Evolutionary conservation across 140 eudicot species (phyloP), one percentile per base, ranked within the genome.

Genomic region (Anethum foeniculum): DNA sequence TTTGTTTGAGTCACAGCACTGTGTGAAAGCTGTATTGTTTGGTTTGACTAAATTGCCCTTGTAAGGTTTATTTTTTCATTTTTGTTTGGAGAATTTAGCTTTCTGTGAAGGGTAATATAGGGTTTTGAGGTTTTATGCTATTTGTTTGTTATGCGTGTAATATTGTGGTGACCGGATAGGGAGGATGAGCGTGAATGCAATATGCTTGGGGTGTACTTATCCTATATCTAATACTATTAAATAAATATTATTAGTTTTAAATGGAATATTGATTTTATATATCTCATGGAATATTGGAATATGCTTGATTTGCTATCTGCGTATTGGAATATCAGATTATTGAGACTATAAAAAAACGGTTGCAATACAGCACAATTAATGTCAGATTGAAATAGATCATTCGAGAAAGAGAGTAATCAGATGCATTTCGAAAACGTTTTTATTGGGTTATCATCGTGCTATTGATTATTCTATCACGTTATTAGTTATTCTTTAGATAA

Each of bases 131-230:
- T 74, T 39, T 74, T n/a, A 46, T 46, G 78, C 58, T 4, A 12
- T 74, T n/a, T 41, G 58, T 44, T 74, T n/a, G 58, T 43, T 74
- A n/a, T 43, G 30, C 25, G 78, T 14, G 54, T 19, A 8, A 10
- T 44, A 11, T 74, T 44, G 25, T 0, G 56, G 60, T 43, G 13
- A 74, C 25, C 7, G 60, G 78, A 4, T 74, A 44, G n/a, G 39
- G 46, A 19, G 78, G 56, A 74, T 25, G 78, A 74, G 58, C 21
- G 56, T 46, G 78, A 74, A 74, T 12, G 78, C 58, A 44, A 44
- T 5, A 74, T 44, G 78, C 56, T 43, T 73, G 77, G 30, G 51
- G 49, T 68, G 43, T 68, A 28, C 74, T 68, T 68, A 68, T 68
- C 74, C 74, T 12, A 32, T 62, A 60, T n/a, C 69, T 25, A 16